Conservation (phyloP, 306 rosid species). For the Amphicarpaea edgeworthii region DNA sequence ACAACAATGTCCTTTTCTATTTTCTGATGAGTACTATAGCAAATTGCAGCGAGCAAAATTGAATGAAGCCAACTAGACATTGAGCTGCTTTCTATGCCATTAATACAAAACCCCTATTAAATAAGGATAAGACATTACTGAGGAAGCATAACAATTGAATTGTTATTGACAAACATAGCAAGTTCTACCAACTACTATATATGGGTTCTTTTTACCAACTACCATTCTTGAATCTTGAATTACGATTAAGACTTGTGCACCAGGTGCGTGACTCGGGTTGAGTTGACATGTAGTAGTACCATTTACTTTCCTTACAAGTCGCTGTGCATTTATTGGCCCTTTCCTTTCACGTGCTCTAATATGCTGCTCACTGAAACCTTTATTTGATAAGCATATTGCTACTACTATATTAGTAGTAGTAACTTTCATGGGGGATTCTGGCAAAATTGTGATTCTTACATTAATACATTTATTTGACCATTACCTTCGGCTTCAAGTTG, state of each 20-base stretch:
- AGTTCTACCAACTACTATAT: neutral
- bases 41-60: neutral
- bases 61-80: neutral
- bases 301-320: neutral
- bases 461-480: no score
- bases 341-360: slow-evolving; percentile 17
- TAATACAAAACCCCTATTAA: neutral
- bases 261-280: neutral
- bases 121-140: slow-evolving; percentile 7
- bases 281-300: slow-evolving; percentile 5
- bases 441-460: no score
- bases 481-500: no score
- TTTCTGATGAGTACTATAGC: neutral
- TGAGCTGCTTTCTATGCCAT: slow-evolving; percentile 7
- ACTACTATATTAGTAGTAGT: neutral
- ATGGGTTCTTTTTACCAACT: neutral
- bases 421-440: neutral
- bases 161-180: neutral
- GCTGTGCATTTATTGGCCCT: neutral
- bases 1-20: neutral
- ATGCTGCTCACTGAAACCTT: neutral
- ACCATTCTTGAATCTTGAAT: no score
- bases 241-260: neutral
- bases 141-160: neutral
- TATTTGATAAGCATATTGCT: neutral